These are phyloP conservation scores for Hondaea fermentalgiana DNA, from an alignment of 108 stramenopile species.

Conservation along the genomic window DNA sequence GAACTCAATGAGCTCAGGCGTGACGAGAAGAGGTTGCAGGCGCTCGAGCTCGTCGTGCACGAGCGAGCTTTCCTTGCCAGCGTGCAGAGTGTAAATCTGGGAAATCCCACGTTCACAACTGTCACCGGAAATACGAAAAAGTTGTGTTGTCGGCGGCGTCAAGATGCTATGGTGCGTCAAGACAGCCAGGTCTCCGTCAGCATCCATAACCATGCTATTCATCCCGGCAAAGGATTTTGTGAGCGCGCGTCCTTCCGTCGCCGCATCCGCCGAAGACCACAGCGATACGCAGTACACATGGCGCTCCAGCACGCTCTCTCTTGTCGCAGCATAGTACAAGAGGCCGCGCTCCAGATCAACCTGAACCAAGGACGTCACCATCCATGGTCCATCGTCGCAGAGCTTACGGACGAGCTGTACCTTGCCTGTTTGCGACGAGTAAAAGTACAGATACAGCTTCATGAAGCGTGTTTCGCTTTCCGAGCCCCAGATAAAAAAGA, in stretches of 20 bases:
- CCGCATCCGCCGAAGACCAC: background rate
- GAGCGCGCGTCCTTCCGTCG: background rate
- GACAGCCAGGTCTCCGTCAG: background rate
- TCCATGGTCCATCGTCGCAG: background rate
- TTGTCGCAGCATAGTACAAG: background rate
- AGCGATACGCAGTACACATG: background rate
- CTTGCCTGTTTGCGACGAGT: background rate
- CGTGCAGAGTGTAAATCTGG: background rate
- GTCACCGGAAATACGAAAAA: background rate
- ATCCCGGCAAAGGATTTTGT: background rate
- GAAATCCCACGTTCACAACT: background rate
- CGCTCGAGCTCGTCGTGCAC: background rate
- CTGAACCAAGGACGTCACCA: background rate
- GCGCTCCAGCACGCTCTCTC: background rate
- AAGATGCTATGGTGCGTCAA: background rate
- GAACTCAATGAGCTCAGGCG: slow-evolving; percentile 44
- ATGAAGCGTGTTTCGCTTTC: slow-evolving; percentile 11
- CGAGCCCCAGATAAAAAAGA: slow-evolving; percentile 28
- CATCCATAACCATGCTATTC: background rate
- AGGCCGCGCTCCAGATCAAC: background rate
- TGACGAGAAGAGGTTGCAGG: background rate
- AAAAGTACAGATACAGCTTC: slow-evolving; percentile 24
- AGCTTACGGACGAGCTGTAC: background rate
- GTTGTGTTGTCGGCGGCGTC: background rate
- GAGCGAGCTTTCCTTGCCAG: background rate